phyloP scores from a whole-genome alignment of 2,329 filamentous ascomycete species.

The Aspergillus candidus region DNA sequence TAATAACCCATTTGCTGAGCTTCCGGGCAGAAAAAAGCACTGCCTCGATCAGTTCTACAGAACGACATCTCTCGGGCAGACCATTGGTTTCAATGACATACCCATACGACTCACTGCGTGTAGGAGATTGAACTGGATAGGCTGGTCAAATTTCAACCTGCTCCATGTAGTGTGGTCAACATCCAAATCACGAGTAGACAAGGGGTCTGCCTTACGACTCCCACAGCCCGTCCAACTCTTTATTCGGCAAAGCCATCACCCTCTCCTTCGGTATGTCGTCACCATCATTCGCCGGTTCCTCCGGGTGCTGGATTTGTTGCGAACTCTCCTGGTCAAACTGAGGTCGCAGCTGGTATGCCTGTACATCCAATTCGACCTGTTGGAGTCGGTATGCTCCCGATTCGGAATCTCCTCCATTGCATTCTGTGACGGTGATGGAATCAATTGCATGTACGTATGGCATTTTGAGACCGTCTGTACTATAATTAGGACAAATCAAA shows the following conservation, averaged over 20 bases:
- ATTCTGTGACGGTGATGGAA: conserved; percentile 35
- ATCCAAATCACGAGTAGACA: background rate
- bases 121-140: conserved; percentile 38
- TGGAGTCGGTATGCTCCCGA: conserved; percentile 24
- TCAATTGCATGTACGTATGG: conserved; percentile 25
- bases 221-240: conserved; percentile 39
- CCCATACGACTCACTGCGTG: conserved; percentile 37
- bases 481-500: conserved; percentile 1
- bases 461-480: conserved; percentile 21
- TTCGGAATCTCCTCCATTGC: conserved; percentile 23
- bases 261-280: conserved; percentile 29
- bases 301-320: conserved; percentile 15
- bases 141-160: conserved; percentile 40
- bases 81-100: conserved; percentile 7
- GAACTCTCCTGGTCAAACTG: conserved; percentile 17
- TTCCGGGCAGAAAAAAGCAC: conserved; percentile 28
- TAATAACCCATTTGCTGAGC: conserved; percentile 34
- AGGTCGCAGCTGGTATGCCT: conserved; percentile 35
- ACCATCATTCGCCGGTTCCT: conserved; percentile 8
- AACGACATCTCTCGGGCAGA: background rate
- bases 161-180: background rate
- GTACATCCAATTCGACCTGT: conserved; percentile 37
- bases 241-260: conserved; percentile 32
- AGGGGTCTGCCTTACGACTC: conserved; percentile 30
- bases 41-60: conserved; percentile 1